Evolutionary conservation across 495 filamentous ascomycete genomes (phyloP), one percentile per base, ranked within the genome.

Genomic region (Talaromyces thailandensis): DNA sequence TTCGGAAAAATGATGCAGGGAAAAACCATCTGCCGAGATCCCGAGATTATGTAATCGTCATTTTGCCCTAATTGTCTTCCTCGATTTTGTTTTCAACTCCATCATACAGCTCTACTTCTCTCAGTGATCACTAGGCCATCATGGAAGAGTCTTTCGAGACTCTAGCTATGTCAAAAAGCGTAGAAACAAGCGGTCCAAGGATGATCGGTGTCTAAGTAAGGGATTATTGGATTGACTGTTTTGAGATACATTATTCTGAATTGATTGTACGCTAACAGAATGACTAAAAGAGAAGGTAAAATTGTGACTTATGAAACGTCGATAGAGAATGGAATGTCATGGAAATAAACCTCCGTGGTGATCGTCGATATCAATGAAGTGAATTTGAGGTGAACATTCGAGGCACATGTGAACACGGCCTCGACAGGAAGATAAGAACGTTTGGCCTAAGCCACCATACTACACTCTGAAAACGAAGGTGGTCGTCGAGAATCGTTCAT

Each of bases 401-500:
- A 48, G 18, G 18, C 16, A 48, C 43, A 37, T 37, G 35, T 37
- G 4, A 37, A 37, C 35, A 8, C 43, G 43, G 43, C 18, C n/a
- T 48, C 43, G 18, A 45, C 40, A 45, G n/a, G 7, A 21, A 48
- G 18, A 3, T 6, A 9, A n/a, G 9, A 16, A 16, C 35, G 14
- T 40, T 25, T n/a, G 18, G 45, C 8, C 45, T 60, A 45, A 32
- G 25, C 57, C 32, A 48, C 57, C 0, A 61, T 31, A n/a, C 21
- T n/a, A 26, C 16, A 43, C 23, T 48, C 40, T 45, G 40, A 11
- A 45, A 23, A 60, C 16, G 58, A 43, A 25, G 58, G 24, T 8
- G 58, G 23, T 16, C 40, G 32, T 21, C 58, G 58, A 28, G 58
- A 31, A 31, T 18, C 28, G n/a, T 26, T 79, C 69, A 85, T 79